phyloP scores from a whole-genome alignment of 768 basidiomycete species.

The Termitomyces sp. region DNA sequence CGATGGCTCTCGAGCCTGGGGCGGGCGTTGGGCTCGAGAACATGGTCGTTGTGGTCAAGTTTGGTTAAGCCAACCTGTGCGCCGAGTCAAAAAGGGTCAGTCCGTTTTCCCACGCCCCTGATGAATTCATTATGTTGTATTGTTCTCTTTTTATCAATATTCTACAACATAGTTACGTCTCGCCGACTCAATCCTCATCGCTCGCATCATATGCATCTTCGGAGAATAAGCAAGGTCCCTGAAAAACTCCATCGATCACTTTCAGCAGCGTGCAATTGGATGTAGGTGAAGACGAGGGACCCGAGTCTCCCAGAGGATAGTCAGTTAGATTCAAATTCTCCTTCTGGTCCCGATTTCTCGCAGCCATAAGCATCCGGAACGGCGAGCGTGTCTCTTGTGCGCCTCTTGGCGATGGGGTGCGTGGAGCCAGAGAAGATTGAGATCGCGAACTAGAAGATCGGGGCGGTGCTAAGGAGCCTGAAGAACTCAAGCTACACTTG shows the following conservation, averaged over 20 bases:
- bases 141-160: not conserved
- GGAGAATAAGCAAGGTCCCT: conserved; percentile 29
- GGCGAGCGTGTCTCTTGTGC: conserved; percentile 2
- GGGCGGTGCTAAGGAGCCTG: not conserved
- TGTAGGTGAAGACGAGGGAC: not conserved
- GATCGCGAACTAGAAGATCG: not conserved
- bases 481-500: not conserved
- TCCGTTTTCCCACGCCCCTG: conserved; percentile 22
- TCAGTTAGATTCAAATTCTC: not conserved
- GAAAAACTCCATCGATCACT: conserved; percentile 25
- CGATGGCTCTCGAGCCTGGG: conserved; percentile 54
- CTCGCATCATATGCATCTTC: conserved; percentile 14
- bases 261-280: conserved; percentile 9
- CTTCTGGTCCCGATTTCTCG: conserved; percentile 3
- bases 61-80: conserved; percentile 14
- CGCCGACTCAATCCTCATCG: conserved; percentile 9
- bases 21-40: conserved; percentile 56
- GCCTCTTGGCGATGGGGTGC: conserved; percentile 2
- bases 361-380: conserved; percentile 6
- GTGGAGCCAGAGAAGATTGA: not conserved
- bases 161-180: not conserved
- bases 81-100: conserved; percentile 30
- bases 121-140: not conserved
- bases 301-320: not conserved
- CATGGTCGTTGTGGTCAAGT: conserved; percentile 7